Conservation (phyloP, 2,329 filamentous ascomycete genomes). For the Cercospora citrullina region DNA sequence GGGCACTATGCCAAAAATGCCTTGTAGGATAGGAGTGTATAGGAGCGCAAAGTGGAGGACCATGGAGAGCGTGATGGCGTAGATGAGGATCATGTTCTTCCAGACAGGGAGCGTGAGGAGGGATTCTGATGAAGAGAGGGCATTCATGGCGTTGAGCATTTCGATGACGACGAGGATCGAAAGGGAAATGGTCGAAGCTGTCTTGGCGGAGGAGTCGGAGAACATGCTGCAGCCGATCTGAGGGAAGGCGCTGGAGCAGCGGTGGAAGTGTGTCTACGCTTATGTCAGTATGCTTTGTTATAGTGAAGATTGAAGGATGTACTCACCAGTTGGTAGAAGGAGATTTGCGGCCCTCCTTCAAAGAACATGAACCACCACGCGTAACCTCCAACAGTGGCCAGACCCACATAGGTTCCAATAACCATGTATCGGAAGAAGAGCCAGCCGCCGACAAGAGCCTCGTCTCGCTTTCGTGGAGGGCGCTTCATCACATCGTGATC, state of each 20-base stretch:
- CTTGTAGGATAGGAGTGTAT: constrained; percentile 86
- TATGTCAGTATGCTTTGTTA: constrained; percentile 17
- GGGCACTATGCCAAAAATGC: constrained; percentile 86
- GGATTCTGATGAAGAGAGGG: constrained; percentile 90
- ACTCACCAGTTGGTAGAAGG: constrained; percentile 75
- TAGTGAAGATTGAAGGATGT: too few species aligned
- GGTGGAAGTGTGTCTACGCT: constrained; percentile 77
- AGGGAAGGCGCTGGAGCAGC: constrained; percentile 80
- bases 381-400: constrained; percentile 93
- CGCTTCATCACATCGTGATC: constrained; percentile 98
- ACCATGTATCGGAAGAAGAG: constrained; percentile 97
- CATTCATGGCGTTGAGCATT: constrained; percentile 99
- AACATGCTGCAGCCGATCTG: constrained; percentile 95
- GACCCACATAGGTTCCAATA: constrained; percentile 90
- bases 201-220: constrained; percentile 77
- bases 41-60: constrained; percentile 89
- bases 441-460: constrained; percentile 90
- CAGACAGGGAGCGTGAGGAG: constrained; percentile 91
- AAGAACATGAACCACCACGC: constrained; percentile 99
- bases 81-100: constrained; percentile 98
- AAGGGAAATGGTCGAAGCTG: constrained; percentile 89
- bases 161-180: constrained; percentile 94
- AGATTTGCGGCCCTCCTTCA: constrained; percentile 82
- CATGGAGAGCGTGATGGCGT: constrained; percentile 92
- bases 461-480: constrained; percentile 85